These are phyloP conservation scores for Rhodosporidiobolus sp. DNA, from an alignment of 768 basidiomycete species.

Conservation along the genomic window DNA sequence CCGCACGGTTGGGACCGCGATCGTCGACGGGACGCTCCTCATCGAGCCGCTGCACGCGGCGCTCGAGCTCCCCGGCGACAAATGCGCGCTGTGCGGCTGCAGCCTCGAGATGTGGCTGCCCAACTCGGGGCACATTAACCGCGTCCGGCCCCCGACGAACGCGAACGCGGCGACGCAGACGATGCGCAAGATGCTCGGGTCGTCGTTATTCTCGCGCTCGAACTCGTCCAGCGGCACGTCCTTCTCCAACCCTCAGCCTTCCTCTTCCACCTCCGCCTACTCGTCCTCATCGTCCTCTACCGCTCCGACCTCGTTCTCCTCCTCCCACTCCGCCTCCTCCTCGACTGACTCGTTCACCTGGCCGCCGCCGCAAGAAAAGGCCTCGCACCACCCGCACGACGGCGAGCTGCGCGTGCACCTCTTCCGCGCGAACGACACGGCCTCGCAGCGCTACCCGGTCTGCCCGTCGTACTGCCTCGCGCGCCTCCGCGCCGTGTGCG, in stretches of 20 bases:
- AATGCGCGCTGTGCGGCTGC: slow-evolving; percentile 44
- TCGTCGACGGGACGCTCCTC: slow-evolving; percentile 78
- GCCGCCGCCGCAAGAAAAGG: slow-evolving; percentile 2
- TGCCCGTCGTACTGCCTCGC: slow-evolving; percentile 44
- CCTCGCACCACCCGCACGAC: slow-evolving; percentile 32
- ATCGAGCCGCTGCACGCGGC: slow-evolving; percentile 64
- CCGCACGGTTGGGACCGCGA: slow-evolving; percentile 74
- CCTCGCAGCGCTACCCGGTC: slow-evolving; percentile 36
- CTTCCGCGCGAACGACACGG: slow-evolving; percentile 38
- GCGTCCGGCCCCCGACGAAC: neutral
- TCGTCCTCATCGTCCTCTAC: slow-evolving; percentile 3
- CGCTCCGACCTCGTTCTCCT: neutral
- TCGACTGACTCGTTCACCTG: slow-evolving; percentile 23
- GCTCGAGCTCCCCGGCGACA: slow-evolving; percentile 23
- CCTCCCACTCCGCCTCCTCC: slow-evolving; percentile 13
- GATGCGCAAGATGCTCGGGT: slow-evolving; percentile 36
- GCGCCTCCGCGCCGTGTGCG: slow-evolving; percentile 44
- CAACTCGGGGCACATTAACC: slow-evolving; percentile 3
- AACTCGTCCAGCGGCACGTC: neutral
- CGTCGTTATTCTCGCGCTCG: slow-evolving; percentile 22
- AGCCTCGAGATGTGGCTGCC: slow-evolving; percentile 34
- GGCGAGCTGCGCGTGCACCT: slow-evolving; percentile 40
- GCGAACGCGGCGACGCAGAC: neutral
- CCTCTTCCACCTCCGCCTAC: neutral
- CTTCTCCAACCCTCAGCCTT: neutral